phyloP scores from a whole-genome alignment of 75 land plant species.

The Larix kaempferi region DNA sequence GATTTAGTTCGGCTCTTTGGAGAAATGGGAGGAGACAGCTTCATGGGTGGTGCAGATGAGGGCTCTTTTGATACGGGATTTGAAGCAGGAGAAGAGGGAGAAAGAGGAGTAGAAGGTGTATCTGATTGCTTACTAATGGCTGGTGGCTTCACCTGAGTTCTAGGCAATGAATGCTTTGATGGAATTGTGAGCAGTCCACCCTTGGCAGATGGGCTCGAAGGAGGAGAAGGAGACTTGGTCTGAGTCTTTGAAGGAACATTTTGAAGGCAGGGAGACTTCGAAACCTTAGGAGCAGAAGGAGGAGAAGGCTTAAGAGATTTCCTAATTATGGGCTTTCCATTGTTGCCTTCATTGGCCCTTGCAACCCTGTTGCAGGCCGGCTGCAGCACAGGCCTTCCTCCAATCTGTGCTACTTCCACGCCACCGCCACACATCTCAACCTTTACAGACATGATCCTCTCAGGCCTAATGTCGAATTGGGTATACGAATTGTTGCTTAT shows the following conservation, averaged over 20 bases:
- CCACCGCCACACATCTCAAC: neutral
- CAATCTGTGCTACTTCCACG: conserved; percentile 28
- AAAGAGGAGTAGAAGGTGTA: neutral
- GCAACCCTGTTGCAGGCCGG: conserved; percentile 49
- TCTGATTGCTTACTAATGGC: neutral
- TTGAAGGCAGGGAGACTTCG: conserved; percentile 5
- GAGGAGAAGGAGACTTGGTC: conserved; percentile 8
- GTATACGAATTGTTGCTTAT: neutral
- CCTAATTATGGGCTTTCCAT: conserved; percentile 21
- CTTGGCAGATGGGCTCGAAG: conserved; percentile 11
- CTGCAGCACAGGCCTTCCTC: conserved; percentile 51
- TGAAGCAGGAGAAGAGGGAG: conserved; percentile 6
- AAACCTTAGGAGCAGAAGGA: conserved; percentile 2
- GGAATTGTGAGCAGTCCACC: conserved; percentile 4
- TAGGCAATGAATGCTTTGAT: conserved; percentile 8
- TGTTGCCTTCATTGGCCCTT: conserved; percentile 11
- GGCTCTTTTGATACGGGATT: neutral
- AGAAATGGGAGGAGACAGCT: conserved; percentile 27
- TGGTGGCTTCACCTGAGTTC: conserved; percentile 1
- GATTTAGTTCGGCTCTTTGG: conserved; percentile 12
- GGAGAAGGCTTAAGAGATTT: conserved; percentile 6
- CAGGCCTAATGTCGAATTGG: too few relatives aligned
- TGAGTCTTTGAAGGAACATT: conserved; percentile 1
- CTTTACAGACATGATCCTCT: conserved; percentile 9
- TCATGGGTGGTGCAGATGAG: conserved; percentile 9